These are phyloP conservation scores for Eucalyptus sideroxylon DNA, from an alignment of 345 rosid species.

Conservation along the genomic window DNA sequence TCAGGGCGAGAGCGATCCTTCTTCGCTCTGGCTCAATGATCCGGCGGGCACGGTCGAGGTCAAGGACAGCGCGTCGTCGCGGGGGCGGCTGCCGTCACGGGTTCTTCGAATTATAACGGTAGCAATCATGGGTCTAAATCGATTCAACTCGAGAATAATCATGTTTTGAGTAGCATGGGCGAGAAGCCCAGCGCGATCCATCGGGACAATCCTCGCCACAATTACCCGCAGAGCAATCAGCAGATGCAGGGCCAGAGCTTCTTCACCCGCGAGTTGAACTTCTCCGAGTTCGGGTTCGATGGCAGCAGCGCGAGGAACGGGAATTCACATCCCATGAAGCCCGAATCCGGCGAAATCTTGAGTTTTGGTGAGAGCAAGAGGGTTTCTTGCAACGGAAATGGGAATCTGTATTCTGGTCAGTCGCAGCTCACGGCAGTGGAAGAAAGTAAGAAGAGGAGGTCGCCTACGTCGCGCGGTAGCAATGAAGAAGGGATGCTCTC, in stretches of 20 bases:
- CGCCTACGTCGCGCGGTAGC: conserved; percentile 47
- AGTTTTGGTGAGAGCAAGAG: conserved; percentile 73
- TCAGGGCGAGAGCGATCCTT: conserved; percentile 82
- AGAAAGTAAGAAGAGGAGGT: conserved; percentile 54
- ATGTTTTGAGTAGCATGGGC: conserved; percentile 34
- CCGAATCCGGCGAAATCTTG: conserved; percentile 70
- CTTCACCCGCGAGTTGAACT: conserved; percentile 54
- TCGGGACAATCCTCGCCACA: not conserved
- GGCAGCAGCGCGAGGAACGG: conserved; percentile 27
- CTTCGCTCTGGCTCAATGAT: conserved; percentile 62
- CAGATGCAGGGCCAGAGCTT: conserved; percentile 21
- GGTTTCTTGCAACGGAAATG: conserved; percentile 23
- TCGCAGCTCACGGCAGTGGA: conserved; percentile 37
- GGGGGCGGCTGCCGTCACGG: not conserved
- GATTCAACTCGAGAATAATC: conserved; percentile 19
- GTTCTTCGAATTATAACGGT: not conserved
- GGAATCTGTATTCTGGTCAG: conserved; percentile 35
- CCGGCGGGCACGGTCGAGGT: conserved; percentile 30
- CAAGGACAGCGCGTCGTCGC: conserved; percentile 10
- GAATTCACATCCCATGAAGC: conserved; percentile 41
- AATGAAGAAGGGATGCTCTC: conserved; percentile 85
- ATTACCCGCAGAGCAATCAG: conserved; percentile 7
- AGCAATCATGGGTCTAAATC: conserved; percentile 13
- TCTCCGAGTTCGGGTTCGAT: conserved; percentile 44
- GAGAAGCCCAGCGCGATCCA: conserved; percentile 20